These are phyloP conservation scores for Brasilioporus rufonigricans DNA, from an alignment of 768 basidiomycete species.

Conservation along the genomic window DNA sequence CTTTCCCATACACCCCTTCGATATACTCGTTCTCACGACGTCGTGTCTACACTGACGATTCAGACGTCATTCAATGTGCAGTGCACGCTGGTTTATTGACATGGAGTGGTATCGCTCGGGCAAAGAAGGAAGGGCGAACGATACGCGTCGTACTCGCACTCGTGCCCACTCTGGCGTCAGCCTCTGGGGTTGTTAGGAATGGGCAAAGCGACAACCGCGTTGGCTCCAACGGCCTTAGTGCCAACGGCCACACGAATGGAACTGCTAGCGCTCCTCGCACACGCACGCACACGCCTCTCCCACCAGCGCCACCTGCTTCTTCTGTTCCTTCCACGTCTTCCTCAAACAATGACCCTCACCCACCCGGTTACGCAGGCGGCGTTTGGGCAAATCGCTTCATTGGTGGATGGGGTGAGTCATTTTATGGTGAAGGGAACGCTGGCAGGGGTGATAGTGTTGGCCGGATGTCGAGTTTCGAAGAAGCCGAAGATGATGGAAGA, in stretches of 20 bases:
- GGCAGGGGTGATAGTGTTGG: slow-evolving; percentile 25
- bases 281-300: slow-evolving; percentile 29
- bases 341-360: slow-evolving; percentile 25
- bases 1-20: slow-evolving; percentile 28
- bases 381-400: slow-evolving; percentile 39
- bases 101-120: slow-evolving; percentile 41
- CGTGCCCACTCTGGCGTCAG: slow-evolving; percentile 40
- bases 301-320: slow-evolving; percentile 17
- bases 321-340: slow-evolving; percentile 27
- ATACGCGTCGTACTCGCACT: slow-evolving; percentile 41
- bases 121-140: slow-evolving; percentile 38
- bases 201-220: slow-evolving; percentile 21
- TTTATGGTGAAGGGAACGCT: slow-evolving; percentile 31
- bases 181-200: slow-evolving; percentile 41
- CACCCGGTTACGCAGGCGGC: slow-evolving; percentile 27
- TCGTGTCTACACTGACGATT: slow-evolving; percentile 78
- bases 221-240: slow-evolving; percentile 5
- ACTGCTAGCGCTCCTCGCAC: slow-evolving; percentile 29
- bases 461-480: slow-evolving; percentile 33
- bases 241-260: slow-evolving; percentile 33
- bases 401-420: slow-evolving; percentile 40
- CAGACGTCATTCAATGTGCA: slow-evolving; percentile 66
- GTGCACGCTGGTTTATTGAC: slow-evolving; percentile 58
- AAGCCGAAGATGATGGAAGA: slow-evolving; percentile 56
- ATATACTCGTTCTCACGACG: slow-evolving; percentile 35